These are phyloP conservation scores for Venturiaceae sp. DNA, from an alignment of 2,329 filamentous ascomycete genomes.

Conservation along the genomic window DNA sequence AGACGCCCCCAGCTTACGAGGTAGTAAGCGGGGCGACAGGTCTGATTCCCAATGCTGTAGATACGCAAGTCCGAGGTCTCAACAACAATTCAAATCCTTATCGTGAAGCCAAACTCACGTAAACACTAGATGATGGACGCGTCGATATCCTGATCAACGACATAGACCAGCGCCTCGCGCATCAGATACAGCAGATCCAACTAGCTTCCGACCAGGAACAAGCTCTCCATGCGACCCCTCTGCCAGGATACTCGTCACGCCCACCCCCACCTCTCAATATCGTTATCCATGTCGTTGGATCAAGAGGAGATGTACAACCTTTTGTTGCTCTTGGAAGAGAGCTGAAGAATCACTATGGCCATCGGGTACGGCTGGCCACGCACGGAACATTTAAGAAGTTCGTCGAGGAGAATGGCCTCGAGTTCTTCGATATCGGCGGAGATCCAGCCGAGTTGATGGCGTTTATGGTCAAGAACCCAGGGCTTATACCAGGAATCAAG, in stretches of 20 bases:
- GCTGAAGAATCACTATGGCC: slow-evolving; percentile 52
- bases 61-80: not conserved
- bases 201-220: not conserved
- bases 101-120: not conserved
- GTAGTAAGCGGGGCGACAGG: not conserved
- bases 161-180: not conserved
- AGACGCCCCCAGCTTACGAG: not conserved
- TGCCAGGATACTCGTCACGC: not conserved
- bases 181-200: slow-evolving; percentile 1
- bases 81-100: not conserved
- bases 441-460: slow-evolving; percentile 64
- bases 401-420: slow-evolving; percentile 59
- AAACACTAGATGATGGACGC: slow-evolving; percentile 1
- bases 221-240: not conserved
- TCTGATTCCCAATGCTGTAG: not conserved
- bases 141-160: slow-evolving; percentile 1
- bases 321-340: slow-evolving; percentile 58
- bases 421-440: slow-evolving; percentile 70
- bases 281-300: slow-evolving; percentile 67
- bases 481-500: slow-evolving; percentile 17
- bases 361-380: slow-evolving; percentile 65
- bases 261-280: slow-evolving; percentile 43
- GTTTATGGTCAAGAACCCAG: slow-evolving; percentile 23
- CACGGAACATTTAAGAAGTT: slow-evolving; percentile 60
- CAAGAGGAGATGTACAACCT: slow-evolving; percentile 66